Conservation (phyloP, 1,139 yeast species). For the Suhomyces atakaporum region DNA sequence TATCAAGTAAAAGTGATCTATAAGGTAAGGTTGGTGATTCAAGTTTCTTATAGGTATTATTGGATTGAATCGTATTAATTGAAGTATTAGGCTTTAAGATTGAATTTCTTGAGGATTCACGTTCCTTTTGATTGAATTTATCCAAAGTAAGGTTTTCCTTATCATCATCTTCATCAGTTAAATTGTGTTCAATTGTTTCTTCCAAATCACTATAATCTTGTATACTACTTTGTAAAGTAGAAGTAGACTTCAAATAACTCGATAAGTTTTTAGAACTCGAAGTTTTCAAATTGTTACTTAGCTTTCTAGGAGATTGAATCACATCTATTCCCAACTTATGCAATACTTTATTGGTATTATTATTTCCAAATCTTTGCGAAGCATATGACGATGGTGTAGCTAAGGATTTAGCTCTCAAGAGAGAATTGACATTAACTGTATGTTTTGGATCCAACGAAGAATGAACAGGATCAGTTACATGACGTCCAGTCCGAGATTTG, state of each 20-base stretch:
- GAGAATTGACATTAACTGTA: conserved; percentile 24
- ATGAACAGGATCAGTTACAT: conserved; percentile 21
- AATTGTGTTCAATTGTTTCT: conserved; percentile 3
- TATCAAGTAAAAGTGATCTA: conserved; percentile 10
- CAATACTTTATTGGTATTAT: conserved; percentile 42
- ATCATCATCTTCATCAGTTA: conserved; percentile 15
- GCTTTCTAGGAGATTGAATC: conserved; percentile 25
- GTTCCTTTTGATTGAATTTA: conserved; percentile 19
- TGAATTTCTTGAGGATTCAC: conserved; percentile 4
- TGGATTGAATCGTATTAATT: background rate
- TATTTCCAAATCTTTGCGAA: conserved; percentile 24
- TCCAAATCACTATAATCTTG: conserved; percentile 6
- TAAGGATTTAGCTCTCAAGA: conserved; percentile 42
- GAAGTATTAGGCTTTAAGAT: conserved; percentile 3
- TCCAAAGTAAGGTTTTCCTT: conserved; percentile 24
- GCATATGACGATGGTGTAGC: conserved; percentile 32
- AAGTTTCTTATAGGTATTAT: background rate
- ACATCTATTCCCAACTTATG: conserved; percentile 48
- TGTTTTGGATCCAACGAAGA: conserved; percentile 44
- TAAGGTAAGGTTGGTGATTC: conserved; percentile 9
- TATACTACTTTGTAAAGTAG: conserved; percentile 7
- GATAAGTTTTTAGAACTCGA: conserved; percentile 50
- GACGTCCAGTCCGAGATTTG: conserved; percentile 11
- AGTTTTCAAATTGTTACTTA: conserved; percentile 37
- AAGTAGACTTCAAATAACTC: conserved; percentile 23